Evolutionary conservation across 352 stramenopile genomes (phyloP).

Genomic region (Pythium sukuiense): DNA sequence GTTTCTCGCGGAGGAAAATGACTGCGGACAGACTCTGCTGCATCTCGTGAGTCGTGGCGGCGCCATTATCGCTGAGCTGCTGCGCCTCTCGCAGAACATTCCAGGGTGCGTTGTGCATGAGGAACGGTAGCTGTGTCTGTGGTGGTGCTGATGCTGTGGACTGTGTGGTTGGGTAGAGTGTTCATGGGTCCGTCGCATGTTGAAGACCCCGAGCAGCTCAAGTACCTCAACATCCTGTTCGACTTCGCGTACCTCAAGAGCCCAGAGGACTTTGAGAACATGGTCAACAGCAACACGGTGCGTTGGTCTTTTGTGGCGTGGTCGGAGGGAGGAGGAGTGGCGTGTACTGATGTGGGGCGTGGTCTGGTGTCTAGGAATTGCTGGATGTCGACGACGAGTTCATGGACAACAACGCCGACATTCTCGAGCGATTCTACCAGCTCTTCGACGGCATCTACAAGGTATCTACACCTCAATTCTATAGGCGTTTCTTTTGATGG

Average conservation of each 20-base stretch:
- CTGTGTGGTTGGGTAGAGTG: conserved; percentile 38
- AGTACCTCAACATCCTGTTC: conserved; percentile 93
- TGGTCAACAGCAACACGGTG: conserved; percentile 90
- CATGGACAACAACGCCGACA: conserved; percentile 65
- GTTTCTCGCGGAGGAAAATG: conserved; percentile 91
- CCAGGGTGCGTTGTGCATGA: conserved; percentile 46
- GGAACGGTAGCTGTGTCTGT: background rate
- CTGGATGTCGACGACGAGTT: conserved; percentile 83
- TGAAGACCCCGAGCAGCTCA: conserved; percentile 88
- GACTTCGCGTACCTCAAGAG: conserved; percentile 95
- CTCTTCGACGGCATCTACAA: conserved; percentile 75
- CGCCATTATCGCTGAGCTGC: conserved; percentile 92
- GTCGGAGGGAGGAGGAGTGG: background rate
- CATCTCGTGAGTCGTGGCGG: conserved; percentile 89
- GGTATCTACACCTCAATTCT: conserved; percentile 8
- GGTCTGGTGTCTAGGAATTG: conserved; percentile 34
- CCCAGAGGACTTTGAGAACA: conserved; percentile 93
- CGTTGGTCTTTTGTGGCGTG: conserved; percentile 6
- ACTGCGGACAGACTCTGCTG: conserved; percentile 94
- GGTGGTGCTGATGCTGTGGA: background rate
- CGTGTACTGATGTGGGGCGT: background rate
- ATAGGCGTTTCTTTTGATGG: background rate
- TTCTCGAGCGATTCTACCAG: conserved; percentile 73
- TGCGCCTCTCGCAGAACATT: conserved; percentile 92
- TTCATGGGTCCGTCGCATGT: conserved; percentile 86